Conservation (phyloP, 108 stramenopile species). For the Discostella pseudostelligera region DNA sequence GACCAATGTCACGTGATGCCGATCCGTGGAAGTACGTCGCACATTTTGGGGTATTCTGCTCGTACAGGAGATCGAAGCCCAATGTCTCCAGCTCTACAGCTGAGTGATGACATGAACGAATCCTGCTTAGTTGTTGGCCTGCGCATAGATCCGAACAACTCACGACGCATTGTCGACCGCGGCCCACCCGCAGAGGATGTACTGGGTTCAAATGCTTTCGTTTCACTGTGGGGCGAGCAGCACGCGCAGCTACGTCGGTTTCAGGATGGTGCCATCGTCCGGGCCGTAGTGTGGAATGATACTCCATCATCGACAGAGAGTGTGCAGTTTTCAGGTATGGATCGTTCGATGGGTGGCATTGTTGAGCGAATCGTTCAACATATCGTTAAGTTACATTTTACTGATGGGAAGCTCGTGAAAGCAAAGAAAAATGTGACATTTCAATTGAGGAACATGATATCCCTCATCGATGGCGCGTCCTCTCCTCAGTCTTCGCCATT, state of each 20-base stretch:
- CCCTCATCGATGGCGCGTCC: constrained; percentile 59
- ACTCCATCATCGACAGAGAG: constrained; percentile 10
- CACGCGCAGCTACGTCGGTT: constrained; percentile 76
- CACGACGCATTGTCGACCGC: constrained; percentile 73
- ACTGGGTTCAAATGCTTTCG: constrained; percentile 54
- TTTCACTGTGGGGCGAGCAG: constrained; percentile 73
- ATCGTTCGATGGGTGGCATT: constrained; percentile 70
- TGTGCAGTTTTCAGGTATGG: constrained; percentile 43
- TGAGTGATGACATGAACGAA: background rate
- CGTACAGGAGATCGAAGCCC: constrained; percentile 7
- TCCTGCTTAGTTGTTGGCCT: constrained; percentile 54
- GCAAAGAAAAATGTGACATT: constrained; percentile 37
- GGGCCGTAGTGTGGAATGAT: constrained; percentile 83
- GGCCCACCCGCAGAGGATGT: constrained; percentile 78
- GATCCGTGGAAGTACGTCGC: constrained; percentile 28
- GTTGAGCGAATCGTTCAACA: constrained; percentile 72
- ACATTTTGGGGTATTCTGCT: constrained; percentile 13
- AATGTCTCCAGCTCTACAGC: constrained; percentile 9
- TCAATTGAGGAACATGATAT: constrained; percentile 60
- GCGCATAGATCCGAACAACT: constrained; percentile 63
- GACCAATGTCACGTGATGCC: constrained; percentile 41
- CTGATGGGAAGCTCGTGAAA: background rate
- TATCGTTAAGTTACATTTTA: constrained; percentile 65
- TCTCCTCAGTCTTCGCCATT: constrained; percentile 28
- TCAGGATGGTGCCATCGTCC: constrained; percentile 91